Percentiles rank a stretch among this genome's conserved stretches.
Evolutionary conservation across 176 grass and related monocot genomes (phyloP).

Genomic region (Bolboschoenus planiculmis): DNA sequence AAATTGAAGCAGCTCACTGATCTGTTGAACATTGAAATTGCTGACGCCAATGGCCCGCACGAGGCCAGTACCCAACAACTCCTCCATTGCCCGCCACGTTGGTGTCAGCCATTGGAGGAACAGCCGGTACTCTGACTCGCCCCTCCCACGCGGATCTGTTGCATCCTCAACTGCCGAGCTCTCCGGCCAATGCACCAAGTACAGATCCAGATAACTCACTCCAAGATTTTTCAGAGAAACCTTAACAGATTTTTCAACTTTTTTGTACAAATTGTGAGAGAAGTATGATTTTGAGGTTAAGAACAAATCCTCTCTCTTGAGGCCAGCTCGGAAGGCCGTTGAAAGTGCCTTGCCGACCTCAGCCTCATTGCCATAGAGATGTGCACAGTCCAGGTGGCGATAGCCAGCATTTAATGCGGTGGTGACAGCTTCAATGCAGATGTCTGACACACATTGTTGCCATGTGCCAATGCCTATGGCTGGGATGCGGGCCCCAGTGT

Average conservation of each 20-base stretch:
- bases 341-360: slow-evolving; percentile 33
- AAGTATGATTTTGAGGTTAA: slow-evolving; percentile 40
- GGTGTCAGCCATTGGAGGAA: slow-evolving; percentile 38
- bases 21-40: slow-evolving; percentile 43
- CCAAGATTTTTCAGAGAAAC: slow-evolving; percentile 38
- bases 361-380: slow-evolving; percentile 36
- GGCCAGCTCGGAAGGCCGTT: slow-evolving; percentile 19
- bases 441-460: slow-evolving; percentile 31
- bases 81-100: slow-evolving; percentile 39
- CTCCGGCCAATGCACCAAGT: slow-evolving; percentile 41
- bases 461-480: slow-evolving; percentile 41
- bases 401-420: slow-evolving; percentile 33
- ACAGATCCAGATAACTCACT: slow-evolving; percentile 38
- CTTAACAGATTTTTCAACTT: slow-evolving; percentile 34
- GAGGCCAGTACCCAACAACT: slow-evolving; percentile 23
- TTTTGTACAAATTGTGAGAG: slow-evolving; percentile 34
- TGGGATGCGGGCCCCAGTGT: slow-evolving; percentile 37
- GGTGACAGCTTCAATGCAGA: slow-evolving; percentile 32
- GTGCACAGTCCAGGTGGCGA: slow-evolving; percentile 37
- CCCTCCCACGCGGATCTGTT: slow-evolving; percentile 35
- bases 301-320: slow-evolving; percentile 37
- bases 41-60: slow-evolving; percentile 38
- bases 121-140: slow-evolving; percentile 22
- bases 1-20: slow-evolving; percentile 34
- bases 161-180: slow-evolving; percentile 33